Base-by-base conservation (phyloP, 1,284 basidiomycete species). In the Fomitopsis betulina region DNA sequence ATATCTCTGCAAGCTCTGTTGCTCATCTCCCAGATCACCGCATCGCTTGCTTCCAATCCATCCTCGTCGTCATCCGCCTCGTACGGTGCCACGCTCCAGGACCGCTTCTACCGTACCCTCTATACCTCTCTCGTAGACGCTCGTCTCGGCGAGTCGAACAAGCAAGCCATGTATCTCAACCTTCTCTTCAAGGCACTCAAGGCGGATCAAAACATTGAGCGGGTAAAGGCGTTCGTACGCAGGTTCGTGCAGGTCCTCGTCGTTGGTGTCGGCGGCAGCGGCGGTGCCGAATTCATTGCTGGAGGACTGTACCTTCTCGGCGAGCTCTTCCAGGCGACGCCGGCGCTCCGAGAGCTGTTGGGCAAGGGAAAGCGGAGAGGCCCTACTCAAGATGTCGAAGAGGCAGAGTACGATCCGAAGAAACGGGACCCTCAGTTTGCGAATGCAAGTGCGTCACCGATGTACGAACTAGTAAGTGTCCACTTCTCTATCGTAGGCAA, bases 151-250 rank as follows among this genome's bases (percentile, higher is more conserved):
- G 80, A 81, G 1, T 94, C 94, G 17, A 93, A 91, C 32, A 98
- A 99, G 72, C 95, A 98, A 72, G 94, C 96, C 8, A 93, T 99
- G 89, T 99, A 98, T 73, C 83, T 99, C 63, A 99, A 99, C 72
- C 76, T 99, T 21, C 74, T 98, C 21, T 96, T 97, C 84, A 96
- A 94, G 70, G 89, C 93, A 17, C 76, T 98, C 65, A 97, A 97
- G 73, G 81, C 80, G 3, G 96, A 98, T 68, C 72, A 72, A 12
- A 85, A 85, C 55, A 63, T 73, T 0, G 83, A 83, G 58, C 81
- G 94, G 19, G 83, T 91, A 9, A 87, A 87, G 72, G 93, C 94
- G 0, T 87, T 98, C 59, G 83, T 98, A 43, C 87, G 93, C 70
- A 79, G 97, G 55, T 86, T 98, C 53, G 79, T 96, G 30, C 96